Conservation (phyloP, 164 flowering plant genomes). For the Buxus sempervirens region DNA sequence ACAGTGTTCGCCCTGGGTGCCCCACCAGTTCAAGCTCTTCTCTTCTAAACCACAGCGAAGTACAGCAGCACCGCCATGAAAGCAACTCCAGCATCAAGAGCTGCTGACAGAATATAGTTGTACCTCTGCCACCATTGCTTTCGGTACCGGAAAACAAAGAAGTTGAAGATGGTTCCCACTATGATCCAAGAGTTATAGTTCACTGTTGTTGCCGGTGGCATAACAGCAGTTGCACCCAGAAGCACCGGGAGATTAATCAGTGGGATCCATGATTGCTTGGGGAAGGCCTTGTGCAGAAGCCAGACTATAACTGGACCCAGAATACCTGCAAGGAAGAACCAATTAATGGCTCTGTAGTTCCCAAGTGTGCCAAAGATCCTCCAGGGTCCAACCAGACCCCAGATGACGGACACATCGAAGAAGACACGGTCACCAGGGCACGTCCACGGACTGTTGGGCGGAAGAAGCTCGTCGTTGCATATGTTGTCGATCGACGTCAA, state of each 20-base stretch:
- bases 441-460: conserved; percentile 11
- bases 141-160: conserved; percentile 38
- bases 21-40: conserved; percentile 43
- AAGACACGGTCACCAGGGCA: neutral
- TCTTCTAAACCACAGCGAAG: conserved; percentile 24
- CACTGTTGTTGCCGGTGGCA: conserved; percentile 50
- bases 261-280: conserved; percentile 39
- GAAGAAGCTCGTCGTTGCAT: conserved; percentile 24
- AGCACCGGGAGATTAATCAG: conserved; percentile 53
- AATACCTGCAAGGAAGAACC: neutral
- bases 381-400: conserved; percentile 28
- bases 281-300: conserved; percentile 39
- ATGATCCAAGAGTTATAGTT: conserved; percentile 50
- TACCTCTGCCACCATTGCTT: conserved; percentile 59
- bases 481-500: neutral
- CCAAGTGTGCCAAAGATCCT: neutral
- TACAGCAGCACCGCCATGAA: conserved; percentile 47
- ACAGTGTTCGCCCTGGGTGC: conserved; percentile 37
- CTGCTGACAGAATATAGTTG: conserved; percentile 52
- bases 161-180: conserved; percentile 39
- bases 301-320: conserved; percentile 27
- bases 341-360: neutral
- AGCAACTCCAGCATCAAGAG: conserved; percentile 52
- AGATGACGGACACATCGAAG: conserved; percentile 41
- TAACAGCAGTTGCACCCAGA: conserved; percentile 39